These are phyloP conservation scores for Mallotus nudiflorus DNA, from an alignment of 345 rosid genomes.

Conservation along the genomic window DNA sequence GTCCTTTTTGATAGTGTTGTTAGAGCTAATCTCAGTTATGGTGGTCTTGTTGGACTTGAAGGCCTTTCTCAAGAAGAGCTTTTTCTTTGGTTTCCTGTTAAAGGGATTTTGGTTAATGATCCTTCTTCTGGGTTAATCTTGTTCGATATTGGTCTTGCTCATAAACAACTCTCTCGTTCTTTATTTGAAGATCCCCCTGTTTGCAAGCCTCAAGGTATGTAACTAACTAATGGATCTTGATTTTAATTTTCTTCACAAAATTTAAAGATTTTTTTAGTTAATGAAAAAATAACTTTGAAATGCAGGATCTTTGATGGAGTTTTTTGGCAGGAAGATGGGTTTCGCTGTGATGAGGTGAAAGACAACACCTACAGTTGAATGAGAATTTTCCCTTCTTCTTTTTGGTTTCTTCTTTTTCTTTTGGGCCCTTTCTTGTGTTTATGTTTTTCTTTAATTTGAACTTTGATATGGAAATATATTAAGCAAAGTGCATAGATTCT, in stretches of 20 bases:
- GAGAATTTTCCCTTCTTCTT: not conserved
- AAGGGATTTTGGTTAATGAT: conserved; percentile 71
- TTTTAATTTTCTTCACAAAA: not conserved
- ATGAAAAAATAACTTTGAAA: conserved; percentile 4
- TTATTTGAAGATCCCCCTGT: conserved; percentile 88
- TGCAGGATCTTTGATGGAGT: conserved; percentile 42
- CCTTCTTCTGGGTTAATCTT: conserved; percentile 78
- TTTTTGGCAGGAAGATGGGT: conserved; percentile 49
- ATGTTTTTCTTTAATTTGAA: conserved; percentile 16
- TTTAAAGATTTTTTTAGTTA: not conserved
- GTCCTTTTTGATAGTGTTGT: conserved; percentile 68
- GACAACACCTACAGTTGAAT: not conserved
- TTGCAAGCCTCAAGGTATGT: conserved; percentile 63
- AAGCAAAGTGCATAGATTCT: conserved; percentile 24
- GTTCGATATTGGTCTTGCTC: conserved; percentile 83
- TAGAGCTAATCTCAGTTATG: conserved; percentile 77
- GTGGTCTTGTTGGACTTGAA: conserved; percentile 74
- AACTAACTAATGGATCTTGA: not conserved
- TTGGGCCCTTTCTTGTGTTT: not conserved
- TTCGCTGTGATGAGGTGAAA: conserved; percentile 45
- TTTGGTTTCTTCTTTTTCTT: conserved; percentile 7
- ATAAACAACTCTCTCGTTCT: conserved; percentile 75
- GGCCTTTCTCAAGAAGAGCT: conserved; percentile 83
- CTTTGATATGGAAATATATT: conserved; percentile 10
- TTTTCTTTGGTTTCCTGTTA: conserved; percentile 83